Conservation (phyloP, 1,139 yeast genomes). For the Ogataea hybrid region DNA sequence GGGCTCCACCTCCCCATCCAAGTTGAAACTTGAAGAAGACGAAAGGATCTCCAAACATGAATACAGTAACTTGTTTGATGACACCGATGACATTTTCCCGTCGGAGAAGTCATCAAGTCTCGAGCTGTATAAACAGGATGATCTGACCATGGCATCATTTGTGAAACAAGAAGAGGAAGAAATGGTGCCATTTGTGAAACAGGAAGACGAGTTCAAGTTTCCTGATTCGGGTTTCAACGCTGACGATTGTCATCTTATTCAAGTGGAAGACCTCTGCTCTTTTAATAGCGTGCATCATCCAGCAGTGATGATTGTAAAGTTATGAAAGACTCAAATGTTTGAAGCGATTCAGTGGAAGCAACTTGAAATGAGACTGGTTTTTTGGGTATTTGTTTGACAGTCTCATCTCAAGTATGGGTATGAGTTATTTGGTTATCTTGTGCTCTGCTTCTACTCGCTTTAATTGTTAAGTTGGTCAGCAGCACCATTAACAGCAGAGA, state of each 20-base stretch:
- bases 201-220: slow-evolving; percentile 13
- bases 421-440: slow-evolving; percentile 8
- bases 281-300: slow-evolving; percentile 38
- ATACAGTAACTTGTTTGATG: slow-evolving; percentile 28
- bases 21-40: slow-evolving; percentile 26
- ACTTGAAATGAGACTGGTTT: slow-evolving; percentile 10
- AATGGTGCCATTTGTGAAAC: slow-evolving; percentile 8
- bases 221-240: slow-evolving; percentile 14
- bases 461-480: slow-evolving; percentile 31
- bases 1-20: slow-evolving; percentile 31
- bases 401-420: not conserved
- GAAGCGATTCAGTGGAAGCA: not conserved
- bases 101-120: slow-evolving; percentile 17
- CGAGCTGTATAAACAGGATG: slow-evolving; percentile 23
- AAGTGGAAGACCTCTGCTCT: slow-evolving; percentile 30
- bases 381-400: slow-evolving; percentile 23
- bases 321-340: slow-evolving; percentile 8
- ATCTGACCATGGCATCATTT: slow-evolving; percentile 12
- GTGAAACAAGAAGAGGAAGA: slow-evolving; percentile 18
- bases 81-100: slow-evolving; percentile 20
- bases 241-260: slow-evolving; percentile 17
- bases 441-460: not conserved
- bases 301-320: slow-evolving; percentile 34
- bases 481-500: slow-evolving; percentile 36
- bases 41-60: slow-evolving; percentile 21